Percentiles rank a stretch among this genome's conserved stretches.
These are phyloP conservation scores for Rheum nobile DNA, from an alignment of 148 eudicot species.

Conservation along the genomic window DNA sequence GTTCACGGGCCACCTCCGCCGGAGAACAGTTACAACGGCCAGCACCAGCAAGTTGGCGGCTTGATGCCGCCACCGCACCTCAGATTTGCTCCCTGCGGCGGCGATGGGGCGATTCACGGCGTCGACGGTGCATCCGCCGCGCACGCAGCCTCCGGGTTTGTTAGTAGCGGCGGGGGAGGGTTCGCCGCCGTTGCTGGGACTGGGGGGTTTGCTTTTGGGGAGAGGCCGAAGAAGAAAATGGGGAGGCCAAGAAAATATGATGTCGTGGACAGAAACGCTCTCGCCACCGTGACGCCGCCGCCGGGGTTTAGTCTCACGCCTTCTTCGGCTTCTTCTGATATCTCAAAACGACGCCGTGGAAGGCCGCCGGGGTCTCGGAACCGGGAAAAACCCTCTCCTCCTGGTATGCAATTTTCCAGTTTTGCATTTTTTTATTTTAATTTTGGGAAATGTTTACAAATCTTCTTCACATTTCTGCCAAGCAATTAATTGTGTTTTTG, in stretches of 20 bases:
- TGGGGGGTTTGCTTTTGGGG: constrained; percentile 1
- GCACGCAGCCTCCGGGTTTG: not conserved
- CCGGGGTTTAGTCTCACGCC: constrained; percentile 7
- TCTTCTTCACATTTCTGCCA: not conserved
- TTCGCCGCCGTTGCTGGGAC: not conserved
- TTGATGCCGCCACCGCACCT: constrained; percentile 4
- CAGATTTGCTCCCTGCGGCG: not conserved
- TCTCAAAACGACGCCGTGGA: constrained; percentile 10
- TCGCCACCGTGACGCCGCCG: not conserved
- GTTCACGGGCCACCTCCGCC: not conserved
- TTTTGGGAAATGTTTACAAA: not conserved
- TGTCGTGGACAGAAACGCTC: not conserved
- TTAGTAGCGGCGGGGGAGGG: not conserved
- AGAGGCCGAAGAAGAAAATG: constrained; percentile 6
- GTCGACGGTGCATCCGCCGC: not conserved
- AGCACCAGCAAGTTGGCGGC: not conserved
- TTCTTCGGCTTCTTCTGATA: not conserved
- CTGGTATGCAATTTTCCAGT: not conserved
- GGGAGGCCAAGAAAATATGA: constrained; percentile 5
- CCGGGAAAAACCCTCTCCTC: not conserved
- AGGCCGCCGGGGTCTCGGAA: constrained; percentile 10
- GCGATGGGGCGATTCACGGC: not conserved
- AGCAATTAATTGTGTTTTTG: constrained; percentile 7
- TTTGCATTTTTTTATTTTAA: not conserved
- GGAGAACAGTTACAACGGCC: constrained; percentile 7